Conservation (phyloP, 441 rosid species). For the Euphorbia celastroides region DNA sequence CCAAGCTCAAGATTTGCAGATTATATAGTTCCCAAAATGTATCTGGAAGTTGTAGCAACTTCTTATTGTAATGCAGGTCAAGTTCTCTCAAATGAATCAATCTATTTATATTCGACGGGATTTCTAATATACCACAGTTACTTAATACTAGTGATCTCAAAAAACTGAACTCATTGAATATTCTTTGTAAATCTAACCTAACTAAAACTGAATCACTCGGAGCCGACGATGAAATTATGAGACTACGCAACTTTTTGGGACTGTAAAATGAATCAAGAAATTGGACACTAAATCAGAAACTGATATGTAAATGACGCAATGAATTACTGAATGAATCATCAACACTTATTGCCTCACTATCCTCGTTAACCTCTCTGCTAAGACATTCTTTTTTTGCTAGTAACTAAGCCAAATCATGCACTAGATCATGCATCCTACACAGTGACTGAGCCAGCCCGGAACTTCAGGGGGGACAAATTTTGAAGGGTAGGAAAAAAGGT, state of each 20-base stretch:
- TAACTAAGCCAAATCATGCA: slow-evolving; percentile 12
- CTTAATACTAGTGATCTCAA: slow-evolving; percentile 3
- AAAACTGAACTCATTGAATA: not conserved
- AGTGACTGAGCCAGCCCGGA: too few species aligned
- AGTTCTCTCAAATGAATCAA: slow-evolving; percentile 8
- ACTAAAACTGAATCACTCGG: too few species aligned
- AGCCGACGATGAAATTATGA: not conserved
- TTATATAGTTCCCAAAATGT: not conserved
- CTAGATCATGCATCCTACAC: slow-evolving; percentile 17
- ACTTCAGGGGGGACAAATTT: too few species aligned
- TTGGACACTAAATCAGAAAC: not conserved
- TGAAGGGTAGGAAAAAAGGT: too few species aligned
- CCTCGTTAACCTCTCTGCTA: not conserved
- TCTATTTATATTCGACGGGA: not conserved
- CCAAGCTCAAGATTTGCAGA: not conserved
- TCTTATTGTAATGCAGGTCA: not conserved
- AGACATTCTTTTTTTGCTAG: not conserved
- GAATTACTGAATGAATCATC: not conserved
- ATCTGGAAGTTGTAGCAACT: not conserved
- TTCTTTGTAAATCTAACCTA: not conserved
- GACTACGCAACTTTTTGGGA: not conserved
- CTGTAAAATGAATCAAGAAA: not conserved
- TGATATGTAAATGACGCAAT: not conserved
- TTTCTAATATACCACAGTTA: not conserved
- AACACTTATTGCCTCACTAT: not conserved